These are phyloP conservation scores for Mikania micrantha DNA, from an alignment of 129 eudicot species.

Conservation along the genomic window DNA sequence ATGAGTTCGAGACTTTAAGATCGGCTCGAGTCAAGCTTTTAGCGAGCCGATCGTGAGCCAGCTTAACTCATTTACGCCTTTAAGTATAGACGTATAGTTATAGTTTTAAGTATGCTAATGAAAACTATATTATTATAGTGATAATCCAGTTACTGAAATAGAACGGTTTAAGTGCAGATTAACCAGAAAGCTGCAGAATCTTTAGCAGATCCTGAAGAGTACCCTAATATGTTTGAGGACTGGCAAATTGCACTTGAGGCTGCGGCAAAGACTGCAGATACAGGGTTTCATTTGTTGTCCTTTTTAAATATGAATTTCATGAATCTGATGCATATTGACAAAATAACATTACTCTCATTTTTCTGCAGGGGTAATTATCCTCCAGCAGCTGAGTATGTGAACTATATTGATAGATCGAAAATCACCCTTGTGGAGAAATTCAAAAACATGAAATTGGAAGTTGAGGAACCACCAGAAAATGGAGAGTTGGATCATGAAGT, in stretches of 20 bases:
- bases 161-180: neutral
- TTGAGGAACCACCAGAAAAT: constrained; percentile 68
- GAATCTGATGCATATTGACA: neutral
- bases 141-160: neutral
- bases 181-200: too few relatives aligned
- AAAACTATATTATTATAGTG: neutral
- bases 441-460: constrained; percentile 72
- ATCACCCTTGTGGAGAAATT: constrained; percentile 76
- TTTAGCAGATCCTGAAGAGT: too few relatives aligned
- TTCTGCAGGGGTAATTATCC: constrained; percentile 69
- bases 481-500: constrained; percentile 88
- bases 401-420: constrained; percentile 66
- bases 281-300: neutral
- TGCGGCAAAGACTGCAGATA: too few relatives aligned
- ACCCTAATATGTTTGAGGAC: too few relatives aligned
- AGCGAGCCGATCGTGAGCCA: too few relatives aligned
- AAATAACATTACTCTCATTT: neutral
- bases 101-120: neutral
- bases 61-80: too few relatives aligned
- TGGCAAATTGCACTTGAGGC: too few relatives aligned
- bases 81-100: too few relatives aligned
- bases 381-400: constrained; percentile 75
- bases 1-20: too few relatives aligned
- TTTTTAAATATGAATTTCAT: neutral
- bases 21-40: too few relatives aligned